Percentiles rank a stretch among this genome's conserved stretches.
Conservation (phyloP, 306 rosid genomes). For the Senna tora region DNA sequence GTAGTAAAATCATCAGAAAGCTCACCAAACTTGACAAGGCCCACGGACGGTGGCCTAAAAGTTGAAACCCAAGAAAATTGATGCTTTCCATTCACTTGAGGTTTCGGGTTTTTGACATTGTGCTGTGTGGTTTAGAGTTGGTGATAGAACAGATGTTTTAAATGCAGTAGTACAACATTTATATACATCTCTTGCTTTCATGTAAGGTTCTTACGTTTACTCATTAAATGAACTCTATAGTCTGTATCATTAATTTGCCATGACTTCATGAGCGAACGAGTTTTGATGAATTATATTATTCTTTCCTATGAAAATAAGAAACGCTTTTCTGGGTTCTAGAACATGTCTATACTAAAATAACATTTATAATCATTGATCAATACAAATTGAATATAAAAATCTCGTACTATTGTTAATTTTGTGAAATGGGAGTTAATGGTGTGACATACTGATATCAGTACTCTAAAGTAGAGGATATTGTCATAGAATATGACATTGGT, state of each 20-base stretch:
- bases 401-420: no score
- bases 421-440: no score
- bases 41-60: slow-evolving; percentile 52
- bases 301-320: no score
- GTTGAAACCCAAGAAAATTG: slow-evolving; percentile 62
- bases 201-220: slow-evolving; percentile 37
- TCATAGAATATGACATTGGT: no score
- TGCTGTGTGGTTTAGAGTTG: slow-evolving; percentile 29
- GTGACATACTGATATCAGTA: no score
- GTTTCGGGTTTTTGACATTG: slow-evolving; percentile 26
- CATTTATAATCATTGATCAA: no score
- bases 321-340: no score
- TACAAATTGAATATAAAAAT: no score
- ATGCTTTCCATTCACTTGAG: slow-evolving; percentile 36
- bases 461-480: no score
- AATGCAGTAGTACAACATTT: slow-evolving; percentile 19
- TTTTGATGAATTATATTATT: not conserved
- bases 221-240: not conserved
- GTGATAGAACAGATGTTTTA: slow-evolving; percentile 20
- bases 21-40: slow-evolving; percentile 43
- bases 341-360: no score
- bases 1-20: slow-evolving; percentile 45
- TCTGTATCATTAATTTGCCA: slow-evolving; percentile 20
- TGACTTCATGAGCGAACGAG: slow-evolving; percentile 10
- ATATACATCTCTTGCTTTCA: slow-evolving; percentile 29